Evolutionary conservation across 805 yeast genomes (phyloP).

Genomic region (Ogataea trehalophila): DNA sequence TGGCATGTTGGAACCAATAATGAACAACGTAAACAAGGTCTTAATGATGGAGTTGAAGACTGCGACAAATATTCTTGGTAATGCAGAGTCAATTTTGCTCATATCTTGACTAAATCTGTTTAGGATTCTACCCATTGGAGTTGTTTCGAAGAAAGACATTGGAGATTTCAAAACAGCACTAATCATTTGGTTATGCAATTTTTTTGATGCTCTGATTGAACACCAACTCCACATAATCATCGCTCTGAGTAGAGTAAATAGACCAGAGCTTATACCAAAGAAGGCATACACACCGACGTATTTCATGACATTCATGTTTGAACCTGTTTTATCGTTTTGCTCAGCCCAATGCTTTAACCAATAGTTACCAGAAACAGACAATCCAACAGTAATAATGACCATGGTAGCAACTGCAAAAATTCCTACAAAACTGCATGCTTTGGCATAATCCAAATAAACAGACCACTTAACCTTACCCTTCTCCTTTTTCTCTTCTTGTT

Average conservation of each 20-base stretch:
- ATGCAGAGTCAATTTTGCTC: conserved; percentile 47
- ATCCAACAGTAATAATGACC: conserved; percentile 26
- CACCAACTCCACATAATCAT: conserved; percentile 45
- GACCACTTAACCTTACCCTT: conserved; percentile 54
- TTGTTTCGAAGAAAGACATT: conserved; percentile 63
- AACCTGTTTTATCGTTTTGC: conserved; percentile 36
- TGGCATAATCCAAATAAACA: conserved; percentile 50
- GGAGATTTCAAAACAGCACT: conserved; percentile 50
- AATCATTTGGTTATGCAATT: conserved; percentile 55
- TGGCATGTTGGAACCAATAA: conserved; percentile 54
- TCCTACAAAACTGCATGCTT: conserved; percentile 54
- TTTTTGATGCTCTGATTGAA: conserved; percentile 51
- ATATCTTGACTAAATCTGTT: conserved; percentile 65
- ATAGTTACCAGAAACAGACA: conserved; percentile 43
- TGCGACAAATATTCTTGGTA: conserved; percentile 50
- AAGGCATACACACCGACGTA: conserved; percentile 52
- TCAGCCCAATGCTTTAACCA: conserved; percentile 74
- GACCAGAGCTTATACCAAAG: conserved; percentile 50
- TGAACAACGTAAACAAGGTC: conserved; percentile 44
- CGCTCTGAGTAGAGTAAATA: conserved; percentile 42
- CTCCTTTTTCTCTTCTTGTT: conserved; percentile 48
- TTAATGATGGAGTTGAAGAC: conserved; percentile 41
- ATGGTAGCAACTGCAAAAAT: conserved; percentile 35
- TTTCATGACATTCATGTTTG: conserved; percentile 37
- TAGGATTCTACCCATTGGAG: conserved; percentile 62